Evolutionary conservation across 306 rosid genomes (phyloP).

Genomic region (Arachis stenosperma): DNA sequence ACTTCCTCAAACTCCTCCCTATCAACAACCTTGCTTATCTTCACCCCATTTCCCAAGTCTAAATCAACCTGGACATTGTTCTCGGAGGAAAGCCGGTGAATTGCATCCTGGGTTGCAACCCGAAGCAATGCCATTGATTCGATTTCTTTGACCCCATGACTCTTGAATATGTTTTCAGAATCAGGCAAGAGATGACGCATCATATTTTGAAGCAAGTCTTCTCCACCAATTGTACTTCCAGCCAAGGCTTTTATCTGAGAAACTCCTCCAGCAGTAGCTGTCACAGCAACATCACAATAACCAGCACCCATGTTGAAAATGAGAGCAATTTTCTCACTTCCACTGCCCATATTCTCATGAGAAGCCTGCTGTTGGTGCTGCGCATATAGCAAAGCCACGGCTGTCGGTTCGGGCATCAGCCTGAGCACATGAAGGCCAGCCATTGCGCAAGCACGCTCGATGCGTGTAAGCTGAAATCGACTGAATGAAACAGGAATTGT

Average conservation of each 20-base stretch:
- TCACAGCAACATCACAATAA: slow-evolving; percentile 79
- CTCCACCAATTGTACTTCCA: slow-evolving; percentile 88
- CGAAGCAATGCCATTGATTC: slow-evolving; percentile 66
- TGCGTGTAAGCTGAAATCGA: slow-evolving; percentile 78
- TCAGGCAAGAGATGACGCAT: slow-evolving; percentile 70
- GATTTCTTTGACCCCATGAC: slow-evolving; percentile 58
- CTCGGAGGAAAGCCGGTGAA: slow-evolving; percentile 72
- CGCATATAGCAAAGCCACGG: slow-evolving; percentile 81
- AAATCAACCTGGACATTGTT: slow-evolving; percentile 56
- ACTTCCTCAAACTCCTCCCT: slow-evolving; percentile 75
- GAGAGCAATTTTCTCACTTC: slow-evolving; percentile 73
- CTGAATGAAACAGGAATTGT: slow-evolving; percentile 85
- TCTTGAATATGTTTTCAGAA: slow-evolving; percentile 52
- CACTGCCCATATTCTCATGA: slow-evolving; percentile 59
- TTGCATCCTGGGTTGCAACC: slow-evolving; percentile 76
- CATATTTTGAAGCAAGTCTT: slow-evolving; percentile 90
- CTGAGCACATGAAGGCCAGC: slow-evolving; percentile 83
- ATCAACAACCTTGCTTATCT: slow-evolving; percentile 57
- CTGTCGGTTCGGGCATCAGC: slow-evolving; percentile 93
- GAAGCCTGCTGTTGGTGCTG: slow-evolving; percentile 68
- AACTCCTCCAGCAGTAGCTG: slow-evolving; percentile 80
- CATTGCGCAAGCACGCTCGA: slow-evolving; percentile 87
- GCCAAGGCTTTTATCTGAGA: slow-evolving; percentile 83
- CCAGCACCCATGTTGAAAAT: slow-evolving; percentile 96
- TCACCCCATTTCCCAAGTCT: slow-evolving; percentile 64